Evolutionary conservation across 2,329 filamentous ascomycete species (phyloP), one percentile per base, ranked within the genome.

Genomic region (Aspergillus unguis): DNA sequence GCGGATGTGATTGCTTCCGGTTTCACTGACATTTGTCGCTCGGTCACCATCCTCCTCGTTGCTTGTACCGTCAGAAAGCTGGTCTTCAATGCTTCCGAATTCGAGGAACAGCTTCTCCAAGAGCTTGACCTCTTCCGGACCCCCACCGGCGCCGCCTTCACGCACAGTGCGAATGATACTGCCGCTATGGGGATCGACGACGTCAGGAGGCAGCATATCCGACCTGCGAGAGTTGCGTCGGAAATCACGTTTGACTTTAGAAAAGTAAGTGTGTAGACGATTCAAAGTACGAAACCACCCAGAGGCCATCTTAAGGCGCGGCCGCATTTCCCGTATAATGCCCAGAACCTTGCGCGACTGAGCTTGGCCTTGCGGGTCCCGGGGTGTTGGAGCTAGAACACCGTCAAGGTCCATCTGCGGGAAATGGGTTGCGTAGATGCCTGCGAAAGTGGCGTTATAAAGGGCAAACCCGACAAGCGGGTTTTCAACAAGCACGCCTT

Each of bases 381-480:
- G 59, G 3, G 62, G 58, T 31, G 65, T 68, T 1, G 62, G 53
- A 4, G 74, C 74, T 61, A 82, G 65, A 50, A 73, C 73, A 7
- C 75, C 74, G 6, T 80, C 73, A 0, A 75, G 72, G 53, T 83
- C 80, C 79, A 83, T 81, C 60, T 77, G 75, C 1, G 76, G 75
- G 53, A 82, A 83, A 59, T 80, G 78, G 32, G 75, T 72, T 31
- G 76, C 77, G 61, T 83, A 83, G 6, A 81, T 68, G 11, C 72
- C 75, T 35, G 77, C 67, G 45, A 81, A 77, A 0, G 75, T 75
- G 26, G 79, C 79, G 35, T 76, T 77, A 63, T 81, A 83, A 25
- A 80, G 70, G 28, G 80, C 77, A 56, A 82, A 83, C 1, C 76
- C 80, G 11, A 81, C 71, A 26, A 83, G 71, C 0, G 81, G 80